Evolutionary conservation across 1,284 basidiomycete genomes (phyloP).

Genomic region (Bjerkandera adusta): DNA sequence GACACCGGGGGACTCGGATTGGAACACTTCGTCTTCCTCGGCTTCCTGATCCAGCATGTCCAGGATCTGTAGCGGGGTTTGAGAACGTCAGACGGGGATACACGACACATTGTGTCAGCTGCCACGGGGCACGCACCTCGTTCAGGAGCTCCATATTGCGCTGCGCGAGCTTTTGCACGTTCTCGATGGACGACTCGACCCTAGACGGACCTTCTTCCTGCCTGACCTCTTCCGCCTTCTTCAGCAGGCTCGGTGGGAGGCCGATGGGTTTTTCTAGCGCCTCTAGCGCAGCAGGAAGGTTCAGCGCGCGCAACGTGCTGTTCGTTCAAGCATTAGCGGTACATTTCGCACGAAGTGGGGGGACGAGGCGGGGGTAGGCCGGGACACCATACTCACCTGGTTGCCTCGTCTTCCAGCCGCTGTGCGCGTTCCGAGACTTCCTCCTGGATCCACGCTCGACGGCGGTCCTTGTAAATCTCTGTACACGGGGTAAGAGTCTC

Average conservation of each 20-base stretch:
- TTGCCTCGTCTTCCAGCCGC: conserved; percentile 63
- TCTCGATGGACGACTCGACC: conserved; percentile 72
- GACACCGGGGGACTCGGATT: conserved; percentile 45
- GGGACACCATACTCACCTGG: conserved; percentile 47
- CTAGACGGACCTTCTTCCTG: conserved; percentile 72
- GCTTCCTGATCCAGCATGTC: conserved; percentile 89
- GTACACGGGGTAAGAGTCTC: neutral
- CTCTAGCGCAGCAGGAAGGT: conserved; percentile 86
- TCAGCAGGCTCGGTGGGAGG: conserved; percentile 84
- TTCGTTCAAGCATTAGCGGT: conserved; percentile 9
- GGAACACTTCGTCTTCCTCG: conserved; percentile 78
- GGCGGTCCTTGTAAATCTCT: conserved; percentile 90
- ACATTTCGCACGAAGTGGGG: neutral
- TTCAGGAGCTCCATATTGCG: conserved; percentile 67
- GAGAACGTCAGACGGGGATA: neutral
- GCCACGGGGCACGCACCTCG: conserved; percentile 65
- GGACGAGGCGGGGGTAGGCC: neutral
- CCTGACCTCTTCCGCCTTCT: conserved; percentile 85
- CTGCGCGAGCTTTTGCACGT: conserved; percentile 68
- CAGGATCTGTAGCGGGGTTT: conserved; percentile 56
- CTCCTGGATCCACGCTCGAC: conserved; percentile 70
- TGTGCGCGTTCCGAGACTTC: conserved; percentile 63
- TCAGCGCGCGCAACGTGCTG: conserved; percentile 71
- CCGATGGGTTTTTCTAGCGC: conserved; percentile 86
- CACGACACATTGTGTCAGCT: neutral